Evolutionary conservation across 2,329 filamentous ascomycete species (phyloP).

Genomic region (Aspergillus japonicus): DNA sequence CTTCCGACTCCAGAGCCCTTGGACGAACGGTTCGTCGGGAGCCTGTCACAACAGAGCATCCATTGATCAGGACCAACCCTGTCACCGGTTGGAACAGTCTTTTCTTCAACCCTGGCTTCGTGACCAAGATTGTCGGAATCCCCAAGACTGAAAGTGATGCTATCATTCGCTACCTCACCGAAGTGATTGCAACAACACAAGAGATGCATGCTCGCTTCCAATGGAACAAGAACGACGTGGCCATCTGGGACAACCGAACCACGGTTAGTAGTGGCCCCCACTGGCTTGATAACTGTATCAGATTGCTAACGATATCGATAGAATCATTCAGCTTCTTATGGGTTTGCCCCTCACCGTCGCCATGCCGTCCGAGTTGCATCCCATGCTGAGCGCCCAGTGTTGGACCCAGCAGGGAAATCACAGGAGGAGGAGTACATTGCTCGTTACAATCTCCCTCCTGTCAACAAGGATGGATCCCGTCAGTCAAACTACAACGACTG

Average conservation of each 20-base stretch:
- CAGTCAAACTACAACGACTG: slow-evolving; percentile 59
- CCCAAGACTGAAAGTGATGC: slow-evolving; percentile 56
- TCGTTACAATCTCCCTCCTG: slow-evolving; percentile 49
- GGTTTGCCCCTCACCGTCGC: slow-evolving; percentile 56
- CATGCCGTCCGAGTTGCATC: slow-evolving; percentile 54
- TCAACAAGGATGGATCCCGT: slow-evolving; percentile 57
- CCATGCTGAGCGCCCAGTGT: slow-evolving; percentile 49
- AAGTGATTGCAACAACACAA: slow-evolving; percentile 58
- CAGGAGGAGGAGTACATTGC: slow-evolving; percentile 56
- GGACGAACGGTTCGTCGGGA: slow-evolving; percentile 55
- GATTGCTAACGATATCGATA: slow-evolving; percentile 20
- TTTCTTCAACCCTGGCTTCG: slow-evolving; percentile 60
- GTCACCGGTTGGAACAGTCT: slow-evolving; percentile 63
- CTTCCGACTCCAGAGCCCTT: slow-evolving; percentile 49
- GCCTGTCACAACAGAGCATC: slow-evolving; percentile 56
- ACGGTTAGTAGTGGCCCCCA: slow-evolving; percentile 41
- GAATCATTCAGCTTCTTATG: slow-evolving; percentile 58
- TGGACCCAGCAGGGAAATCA: slow-evolving; percentile 47
- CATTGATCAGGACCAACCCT: slow-evolving; percentile 59
- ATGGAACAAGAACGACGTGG: slow-evolving; percentile 65
- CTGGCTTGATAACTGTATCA: background rate
- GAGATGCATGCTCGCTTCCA: slow-evolving; percentile 68
- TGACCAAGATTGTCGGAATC: slow-evolving; percentile 58
- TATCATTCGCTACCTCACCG: slow-evolving; percentile 54
- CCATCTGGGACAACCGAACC: slow-evolving; percentile 66